A percentile compares a stretch with the other conserved stretches of the same genome.
Evolutionary conservation across 2,329 filamentous ascomycete genomes (phyloP).

Genomic region (Cladosporium sphaerospermum): DNA sequence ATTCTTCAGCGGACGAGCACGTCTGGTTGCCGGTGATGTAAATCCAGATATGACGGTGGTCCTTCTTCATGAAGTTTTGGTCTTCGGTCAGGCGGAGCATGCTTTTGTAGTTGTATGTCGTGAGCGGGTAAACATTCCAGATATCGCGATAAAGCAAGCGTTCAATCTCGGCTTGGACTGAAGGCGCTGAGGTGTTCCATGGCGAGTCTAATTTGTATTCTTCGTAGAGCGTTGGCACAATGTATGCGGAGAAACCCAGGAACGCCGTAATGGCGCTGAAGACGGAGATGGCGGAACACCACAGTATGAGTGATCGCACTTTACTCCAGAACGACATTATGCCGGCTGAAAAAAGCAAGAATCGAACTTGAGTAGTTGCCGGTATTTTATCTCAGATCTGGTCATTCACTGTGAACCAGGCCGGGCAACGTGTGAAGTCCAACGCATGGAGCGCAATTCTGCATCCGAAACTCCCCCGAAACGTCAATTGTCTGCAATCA

Average conservation of each 20-base stretch:
- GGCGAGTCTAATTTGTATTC: conserved; percentile 6
- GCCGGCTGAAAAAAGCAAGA: background rate
- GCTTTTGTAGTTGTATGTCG: conserved; percentile 5
- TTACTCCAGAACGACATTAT: background rate
- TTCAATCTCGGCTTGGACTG: background rate
- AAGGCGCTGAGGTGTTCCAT: background rate
- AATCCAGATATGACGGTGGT: conserved; percentile 2
- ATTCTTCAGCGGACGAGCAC: background rate
- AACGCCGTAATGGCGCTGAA: conserved; percentile 1
- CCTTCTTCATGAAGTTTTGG: conserved; percentile 5
- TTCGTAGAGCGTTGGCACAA: conserved; percentile 4
- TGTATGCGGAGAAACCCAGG: conserved; percentile 2
- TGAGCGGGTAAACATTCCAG: background rate
- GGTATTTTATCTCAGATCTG: too few species aligned
- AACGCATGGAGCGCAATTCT: too few species aligned
- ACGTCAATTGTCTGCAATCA: too few species aligned
- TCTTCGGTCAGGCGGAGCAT: conserved; percentile 2
- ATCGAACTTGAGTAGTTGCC: too few species aligned
- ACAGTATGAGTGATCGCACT: background rate
- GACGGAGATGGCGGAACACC: background rate
- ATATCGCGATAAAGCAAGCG: background rate
- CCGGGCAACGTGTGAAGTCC: too few species aligned
- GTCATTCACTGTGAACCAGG: too few species aligned
- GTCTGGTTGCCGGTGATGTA: conserved; percentile 3
- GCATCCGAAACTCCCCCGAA: too few species aligned